A percentile compares a stretch with the other conserved stretches of the same genome.
phyloP scores from a whole-genome alignment of 208 protist species.

The Trypanosomatidae sp. region DNA sequence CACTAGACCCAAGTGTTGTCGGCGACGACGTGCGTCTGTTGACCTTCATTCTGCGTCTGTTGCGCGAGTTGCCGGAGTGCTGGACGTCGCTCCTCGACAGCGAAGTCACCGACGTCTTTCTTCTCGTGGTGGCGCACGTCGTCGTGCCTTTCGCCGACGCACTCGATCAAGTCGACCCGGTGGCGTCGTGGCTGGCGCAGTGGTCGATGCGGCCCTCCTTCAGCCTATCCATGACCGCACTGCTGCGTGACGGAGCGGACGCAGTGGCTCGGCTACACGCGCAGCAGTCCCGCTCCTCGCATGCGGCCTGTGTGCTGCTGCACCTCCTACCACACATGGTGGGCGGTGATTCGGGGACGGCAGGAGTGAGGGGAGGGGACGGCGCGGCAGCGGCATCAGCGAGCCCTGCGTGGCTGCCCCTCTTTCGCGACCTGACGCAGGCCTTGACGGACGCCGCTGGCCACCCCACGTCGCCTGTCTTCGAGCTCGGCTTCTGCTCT shows the following conservation, averaged over 20 bases:
- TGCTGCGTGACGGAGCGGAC: neutral
- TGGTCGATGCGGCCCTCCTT: slow-evolving; percentile 42
- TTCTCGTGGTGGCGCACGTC: slow-evolving; percentile 27
- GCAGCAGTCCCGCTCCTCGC: slow-evolving; percentile 4
- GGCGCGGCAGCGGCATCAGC: too few relatives aligned
- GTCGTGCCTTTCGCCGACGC: slow-evolving; percentile 28
- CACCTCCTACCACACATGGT: slow-evolving; percentile 20
- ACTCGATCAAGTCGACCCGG: slow-evolving; percentile 36
- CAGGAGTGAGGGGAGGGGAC: too few relatives aligned
- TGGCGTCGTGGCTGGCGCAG: slow-evolving; percentile 38
- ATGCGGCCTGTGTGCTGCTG: slow-evolving; percentile 18
- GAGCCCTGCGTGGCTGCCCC: too few relatives aligned
- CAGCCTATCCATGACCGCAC: slow-evolving; percentile 3
- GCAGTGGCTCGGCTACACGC: neutral
- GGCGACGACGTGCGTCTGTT: neutral
- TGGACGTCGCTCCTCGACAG: slow-evolving; percentile 39
- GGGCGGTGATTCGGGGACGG: too few relatives aligned
- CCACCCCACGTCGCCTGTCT: too few relatives aligned
- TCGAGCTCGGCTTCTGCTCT: too few relatives aligned
- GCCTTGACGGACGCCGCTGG: too few relatives aligned
- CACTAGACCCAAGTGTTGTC: neutral
- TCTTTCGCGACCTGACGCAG: too few relatives aligned
- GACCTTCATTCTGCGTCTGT: slow-evolving; percentile 18
- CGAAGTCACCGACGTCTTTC: slow-evolving; percentile 38
- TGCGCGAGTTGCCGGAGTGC: slow-evolving; percentile 24